These are phyloP conservation scores for Westerdykella aurantiaca DNA, from an alignment of 2,329 filamentous ascomycete genomes.

Conservation along the genomic window DNA sequence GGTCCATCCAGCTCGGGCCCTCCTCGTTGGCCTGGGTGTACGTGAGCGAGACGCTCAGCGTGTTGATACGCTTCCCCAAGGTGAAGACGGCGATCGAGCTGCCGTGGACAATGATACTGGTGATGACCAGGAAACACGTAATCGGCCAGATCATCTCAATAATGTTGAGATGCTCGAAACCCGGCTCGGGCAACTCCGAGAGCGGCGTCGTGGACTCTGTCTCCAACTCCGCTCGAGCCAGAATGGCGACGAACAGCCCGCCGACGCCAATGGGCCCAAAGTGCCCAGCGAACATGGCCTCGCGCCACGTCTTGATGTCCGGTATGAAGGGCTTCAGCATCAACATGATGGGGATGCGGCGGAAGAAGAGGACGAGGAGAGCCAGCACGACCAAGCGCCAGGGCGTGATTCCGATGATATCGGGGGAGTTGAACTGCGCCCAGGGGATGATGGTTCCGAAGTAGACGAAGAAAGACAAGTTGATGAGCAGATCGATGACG, in stretches of 20 bases:
- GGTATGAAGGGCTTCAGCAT: slow-evolving; percentile 85
- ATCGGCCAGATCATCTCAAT: slow-evolving; percentile 93
- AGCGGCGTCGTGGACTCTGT: slow-evolving; percentile 69
- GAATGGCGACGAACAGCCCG: slow-evolving; percentile 89
- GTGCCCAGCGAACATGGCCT: slow-evolving; percentile 92
- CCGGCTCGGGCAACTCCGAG: slow-evolving; percentile 52
- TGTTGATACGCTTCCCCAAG: slow-evolving; percentile 96
- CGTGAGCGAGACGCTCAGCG: slow-evolving; percentile 87
- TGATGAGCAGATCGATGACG: slow-evolving; percentile 95
- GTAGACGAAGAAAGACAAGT: slow-evolving; percentile 97
- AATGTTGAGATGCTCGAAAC: slow-evolving; percentile 60
- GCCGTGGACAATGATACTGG: slow-evolving; percentile 91
- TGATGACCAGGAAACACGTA: slow-evolving; percentile 85
- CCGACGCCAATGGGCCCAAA: slow-evolving; percentile 97
- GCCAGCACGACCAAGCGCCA: slow-evolving; percentile 93
- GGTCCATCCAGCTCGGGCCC: slow-evolving; percentile 89
- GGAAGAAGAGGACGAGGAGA: slow-evolving; percentile 91
- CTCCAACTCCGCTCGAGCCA: slow-evolving; percentile 88
- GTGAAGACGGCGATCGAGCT: slow-evolving; percentile 99
- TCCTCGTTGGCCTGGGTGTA: slow-evolving; percentile 89
- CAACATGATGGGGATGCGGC: slow-evolving; percentile 93
- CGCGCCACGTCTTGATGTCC: slow-evolving; percentile 96
- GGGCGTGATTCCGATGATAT: slow-evolving; percentile 64
- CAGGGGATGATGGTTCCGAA: slow-evolving; percentile 96
- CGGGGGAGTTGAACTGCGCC: slow-evolving; percentile 75